Conservation (phyloP, 1,139 yeast genomes). For the Williopsis jadinii region DNA sequence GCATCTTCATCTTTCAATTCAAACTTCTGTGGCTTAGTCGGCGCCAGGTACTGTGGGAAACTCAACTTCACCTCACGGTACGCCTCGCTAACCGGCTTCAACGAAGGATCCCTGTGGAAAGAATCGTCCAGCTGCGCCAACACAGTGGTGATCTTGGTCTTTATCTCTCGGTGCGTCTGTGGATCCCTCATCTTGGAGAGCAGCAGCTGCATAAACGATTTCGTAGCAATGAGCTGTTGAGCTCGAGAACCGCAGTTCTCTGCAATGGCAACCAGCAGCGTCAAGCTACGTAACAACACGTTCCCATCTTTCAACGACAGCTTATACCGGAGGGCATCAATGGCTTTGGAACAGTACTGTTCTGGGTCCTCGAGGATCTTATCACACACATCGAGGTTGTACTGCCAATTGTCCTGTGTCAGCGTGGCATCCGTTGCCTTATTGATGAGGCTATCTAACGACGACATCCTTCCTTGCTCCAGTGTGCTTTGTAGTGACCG, state of each 20-base stretch:
- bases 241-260: slow-evolving; percentile 91
- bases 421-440: slow-evolving; percentile 85
- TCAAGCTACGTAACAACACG: slow-evolving; percentile 63
- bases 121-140: slow-evolving; percentile 55
- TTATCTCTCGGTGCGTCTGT: slow-evolving; percentile 61
- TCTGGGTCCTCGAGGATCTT: slow-evolving; percentile 70
- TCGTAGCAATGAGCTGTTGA: slow-evolving; percentile 75
- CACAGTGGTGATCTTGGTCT: slow-evolving; percentile 56
- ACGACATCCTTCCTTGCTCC: not conserved
- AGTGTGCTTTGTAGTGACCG: not conserved
- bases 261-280: slow-evolving; percentile 69
- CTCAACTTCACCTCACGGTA: slow-evolving; percentile 36
- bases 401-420: slow-evolving; percentile 81
- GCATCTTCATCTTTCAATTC: slow-evolving; percentile 62
- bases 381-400: slow-evolving; percentile 78
- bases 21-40: slow-evolving; percentile 57
- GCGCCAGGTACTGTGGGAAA: slow-evolving; percentile 42
- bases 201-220: slow-evolving; percentile 53
- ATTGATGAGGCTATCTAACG: slow-evolving; percentile 7
- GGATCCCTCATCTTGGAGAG: slow-evolving; percentile 48
- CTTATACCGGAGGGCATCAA: slow-evolving; percentile 38
- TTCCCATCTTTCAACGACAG: slow-evolving; percentile 65
- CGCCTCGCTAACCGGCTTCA: slow-evolving; percentile 63
- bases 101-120: slow-evolving; percentile 64
- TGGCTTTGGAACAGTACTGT: slow-evolving; percentile 30